Base-by-base conservation (phyloP, 495 filamentous ascomycete species). In the Trichoderma erinaceum region DNA sequence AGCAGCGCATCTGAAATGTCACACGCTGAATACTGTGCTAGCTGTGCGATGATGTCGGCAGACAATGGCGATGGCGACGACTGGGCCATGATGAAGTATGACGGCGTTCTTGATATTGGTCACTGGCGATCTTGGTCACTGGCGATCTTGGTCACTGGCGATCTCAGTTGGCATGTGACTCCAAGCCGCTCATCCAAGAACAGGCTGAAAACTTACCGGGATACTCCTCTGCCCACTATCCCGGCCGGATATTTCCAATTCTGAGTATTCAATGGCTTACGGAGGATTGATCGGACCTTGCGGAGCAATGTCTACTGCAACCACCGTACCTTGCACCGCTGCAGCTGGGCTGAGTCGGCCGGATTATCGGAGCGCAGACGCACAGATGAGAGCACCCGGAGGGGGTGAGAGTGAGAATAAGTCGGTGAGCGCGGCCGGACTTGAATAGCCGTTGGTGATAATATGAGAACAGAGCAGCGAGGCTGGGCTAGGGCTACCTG, bases 1-100 rank as follows among this genome's bases (percentile, higher is more conserved):
- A 88, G 77, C 0, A 90, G 80, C 2, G 86, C 87, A 71, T 90
- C 87, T 52, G 87, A 88, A 67, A 90, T 79, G 80, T 88, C 75
- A 68, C 75, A 77, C 56, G 75, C 74, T 3, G 72, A 73, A 68
- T 73, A 75, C 16, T 56, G 27, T 35, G 35, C 18, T 2, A 67
- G 65, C 25, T 48, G 27, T 23, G 25, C 23, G 35, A 67, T 52
- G 65, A n/a, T 52, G 25, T 46, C 41, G 65, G 35, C 35, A 10
- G 65, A 67, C 25, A 67, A 46, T 29, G 46, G 16, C 13, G 44
- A 46, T 29, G 46, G 16, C 13, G 44, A 18, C 32, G 56, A 32
- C 23, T 61, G 56, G 10, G 56, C 56, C 56, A 61, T 61, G 56
- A 21, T 25, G 48, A 10, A n/a, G 18, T n/a, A 10, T 52, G 48